These are phyloP conservation scores for Dalbergia cochinchinensis DNA, from an alignment of 306 rosid species.

Conservation along the genomic window DNA sequence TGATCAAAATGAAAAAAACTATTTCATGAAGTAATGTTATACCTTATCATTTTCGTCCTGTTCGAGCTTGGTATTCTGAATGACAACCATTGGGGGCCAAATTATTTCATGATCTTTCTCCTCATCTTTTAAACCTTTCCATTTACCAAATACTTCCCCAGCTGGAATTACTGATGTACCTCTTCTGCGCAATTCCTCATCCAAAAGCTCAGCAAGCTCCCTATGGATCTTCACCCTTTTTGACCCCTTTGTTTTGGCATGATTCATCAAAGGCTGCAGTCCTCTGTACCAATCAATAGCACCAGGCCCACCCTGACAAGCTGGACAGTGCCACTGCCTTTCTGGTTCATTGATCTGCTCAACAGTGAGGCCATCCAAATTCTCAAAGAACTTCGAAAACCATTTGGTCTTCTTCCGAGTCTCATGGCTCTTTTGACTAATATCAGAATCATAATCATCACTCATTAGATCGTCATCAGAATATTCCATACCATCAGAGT, in stretches of 20 bases:
- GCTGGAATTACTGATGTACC: conserved; percentile 70
- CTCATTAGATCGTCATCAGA: conserved; percentile 67
- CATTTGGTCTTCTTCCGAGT: conserved; percentile 64
- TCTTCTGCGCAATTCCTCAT: conserved; percentile 68
- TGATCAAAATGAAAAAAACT: neutral
- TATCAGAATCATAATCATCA: conserved; percentile 74
- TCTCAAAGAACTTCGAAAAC: conserved; percentile 62
- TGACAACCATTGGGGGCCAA: conserved; percentile 82
- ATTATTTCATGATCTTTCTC: conserved; percentile 76
- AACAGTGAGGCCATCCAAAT: conserved; percentile 58
- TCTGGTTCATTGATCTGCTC: conserved; percentile 65
- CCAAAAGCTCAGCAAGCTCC: conserved; percentile 72
- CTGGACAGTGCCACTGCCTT: conserved; percentile 90
- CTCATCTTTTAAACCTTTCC: conserved; percentile 72
- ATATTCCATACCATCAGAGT: conserved; percentile 55
- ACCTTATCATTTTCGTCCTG: conserved; percentile 76
- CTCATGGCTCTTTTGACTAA: conserved; percentile 68
- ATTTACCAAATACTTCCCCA: conserved; percentile 77
- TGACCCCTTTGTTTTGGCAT: conserved; percentile 81
- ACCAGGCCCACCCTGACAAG: conserved; percentile 82
- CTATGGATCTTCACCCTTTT: conserved; percentile 70
- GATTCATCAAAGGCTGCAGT: conserved; percentile 79
- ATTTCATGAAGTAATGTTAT: conserved; percentile 12
- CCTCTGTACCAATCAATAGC: conserved; percentile 81
- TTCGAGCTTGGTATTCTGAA: conserved; percentile 74